A percentile compares a stretch with the other conserved stretches of the same genome.
phyloP scores from a whole-genome alignment of 306 rosid genomes.

The Astragalus glycyphyllos region DNA sequence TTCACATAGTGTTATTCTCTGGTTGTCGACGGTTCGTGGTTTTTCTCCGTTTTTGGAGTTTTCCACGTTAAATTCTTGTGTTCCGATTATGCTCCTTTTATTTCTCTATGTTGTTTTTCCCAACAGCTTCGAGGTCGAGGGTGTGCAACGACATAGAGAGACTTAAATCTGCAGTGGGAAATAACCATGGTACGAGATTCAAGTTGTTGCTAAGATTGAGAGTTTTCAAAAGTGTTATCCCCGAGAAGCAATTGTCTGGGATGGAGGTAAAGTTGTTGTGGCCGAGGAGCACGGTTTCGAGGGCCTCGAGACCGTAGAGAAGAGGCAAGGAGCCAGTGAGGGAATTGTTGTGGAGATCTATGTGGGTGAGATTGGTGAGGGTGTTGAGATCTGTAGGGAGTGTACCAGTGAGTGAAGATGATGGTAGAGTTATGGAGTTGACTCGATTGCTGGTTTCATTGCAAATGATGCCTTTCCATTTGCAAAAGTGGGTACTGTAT shows the following conservation, averaged over 20 bases:
- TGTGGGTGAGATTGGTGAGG: neutral
- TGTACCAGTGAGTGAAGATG: neutral
- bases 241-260: neutral
- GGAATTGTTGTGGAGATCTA: neutral
- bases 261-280: conserved; percentile 67
- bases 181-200: conserved; percentile 43
- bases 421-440: neutral
- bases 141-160: conserved; percentile 53
- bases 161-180: conserved; percentile 59
- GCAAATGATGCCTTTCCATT: neutral
- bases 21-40: no score
- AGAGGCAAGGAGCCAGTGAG: neutral
- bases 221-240: conserved; percentile 46
- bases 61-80: no score
- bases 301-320: conserved; percentile 42
- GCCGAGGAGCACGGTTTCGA: conserved; percentile 50
- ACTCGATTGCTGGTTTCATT: neutral
- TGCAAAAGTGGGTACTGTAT: neutral
- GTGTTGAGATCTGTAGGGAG: neutral
- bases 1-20: no score
- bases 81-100: no score
- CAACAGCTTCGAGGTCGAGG: no score
- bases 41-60: no score
- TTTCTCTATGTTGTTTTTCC: no score
- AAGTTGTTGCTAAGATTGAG: conserved; percentile 51